Base-by-base conservation (phyloP, 345 rosid genomes). In the Hibiscus mutabilis region DNA sequence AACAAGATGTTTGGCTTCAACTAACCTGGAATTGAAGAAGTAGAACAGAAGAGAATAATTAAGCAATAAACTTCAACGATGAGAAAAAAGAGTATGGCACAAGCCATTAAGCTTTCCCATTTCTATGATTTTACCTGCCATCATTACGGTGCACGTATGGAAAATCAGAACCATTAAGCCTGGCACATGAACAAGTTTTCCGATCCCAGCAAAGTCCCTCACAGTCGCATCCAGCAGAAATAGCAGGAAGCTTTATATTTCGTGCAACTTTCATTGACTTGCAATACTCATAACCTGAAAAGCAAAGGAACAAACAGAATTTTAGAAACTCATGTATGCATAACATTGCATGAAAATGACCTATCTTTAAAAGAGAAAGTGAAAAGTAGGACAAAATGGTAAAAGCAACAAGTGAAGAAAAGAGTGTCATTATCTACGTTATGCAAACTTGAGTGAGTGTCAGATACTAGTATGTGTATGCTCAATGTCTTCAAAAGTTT, bases 141-240 rank as follows among this genome's bases (percentile, higher is more conserved):
- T 88, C 94, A 81, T 91, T 81, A 9, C 85, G 88, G 51, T 80
- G 84, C 47, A 90, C 98, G 75, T 92, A 96, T 1, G 98, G 99
- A 79, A 96, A 89, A 74, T 87, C 84, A 44, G 86, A 84, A 31
- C 96, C 98, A 76, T 92, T 96, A 53, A 86, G 86, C 82, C 57
- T 81, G 22, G 98, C 98, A 68, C 98, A 92, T 10, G 91, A 81
- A 84, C 99, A 92, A 66, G 69, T 81, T 69, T 74, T 79, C 10
- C 96, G 77, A 73, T 91, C 87, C 67, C 73, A 77, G 70, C 98
- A 92, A 66, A 33, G 46, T 64, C 90, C 97, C 68, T 65, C 57
- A 74, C 98, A 96, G 19, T 74, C 63, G 70, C 99, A 92, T 65
- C 91, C 98, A 71, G 64, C 13, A 16, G 82, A 76, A 76, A 78